Evolutionary conservation across 768 basidiomycete genomes (phyloP), one percentile per base, ranked within the genome.

Genomic region (Pulveroboletus sp.): DNA sequence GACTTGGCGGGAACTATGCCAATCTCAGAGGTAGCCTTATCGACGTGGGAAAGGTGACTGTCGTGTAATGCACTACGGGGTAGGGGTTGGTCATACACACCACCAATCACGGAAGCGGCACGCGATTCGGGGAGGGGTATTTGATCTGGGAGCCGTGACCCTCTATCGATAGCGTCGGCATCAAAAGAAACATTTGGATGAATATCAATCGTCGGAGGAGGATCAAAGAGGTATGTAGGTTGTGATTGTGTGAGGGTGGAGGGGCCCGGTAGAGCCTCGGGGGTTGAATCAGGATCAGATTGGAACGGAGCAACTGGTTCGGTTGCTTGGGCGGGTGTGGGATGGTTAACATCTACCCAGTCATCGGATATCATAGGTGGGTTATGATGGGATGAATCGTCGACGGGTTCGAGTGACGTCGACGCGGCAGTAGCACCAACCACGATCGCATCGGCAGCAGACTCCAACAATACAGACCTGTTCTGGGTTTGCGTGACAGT

Each of bases 51-150:
- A 36, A 46, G 46, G 52, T 51, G n/a, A 41, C n/a, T 49, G 45
- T 47, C 57, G 17, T 50, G 50, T 40, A 53, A 44, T 15, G 39
- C 27, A 39, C 48, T 49, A 21, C 60, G 56, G 13, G 62, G 53
- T 37, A 53, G 49, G 7, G 60, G 58, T 37, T 61, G 61, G 30
- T 67, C 65, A 14, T 35, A 57, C 13, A 58, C 49, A 13, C 65
- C 56, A 10, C 61, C 68, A 7, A 68, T 55, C 43, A 60, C 66
- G 1, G 68, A 68, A 14, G 55, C 62, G 1, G 66, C 66, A 4
- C 66, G 66, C n/a, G 68, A 65, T 35, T 54, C 47, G 13, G 66
- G 65, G 14, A 67, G 60, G 14, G 59, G 57, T 3, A 68, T 47
- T 44, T 53, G 50, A 1, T 57, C 58, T 27, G 66, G 59, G 6